Conservation (phyloP, 2,329 filamentous ascomycete genomes). For the Ceratocystis alfenasii region DNA sequence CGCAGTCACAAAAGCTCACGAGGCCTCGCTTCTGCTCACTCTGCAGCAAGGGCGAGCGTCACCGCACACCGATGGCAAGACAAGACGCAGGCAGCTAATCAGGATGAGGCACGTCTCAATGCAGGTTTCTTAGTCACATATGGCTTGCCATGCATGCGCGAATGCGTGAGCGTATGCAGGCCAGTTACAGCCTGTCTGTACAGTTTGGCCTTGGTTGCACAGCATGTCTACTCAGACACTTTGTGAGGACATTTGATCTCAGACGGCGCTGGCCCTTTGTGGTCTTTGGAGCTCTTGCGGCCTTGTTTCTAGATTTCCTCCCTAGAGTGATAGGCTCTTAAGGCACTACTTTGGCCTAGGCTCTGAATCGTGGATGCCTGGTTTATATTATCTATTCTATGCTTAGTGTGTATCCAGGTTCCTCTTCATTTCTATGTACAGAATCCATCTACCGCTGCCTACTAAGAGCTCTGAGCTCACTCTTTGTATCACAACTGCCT, state of each 20-base stretch:
- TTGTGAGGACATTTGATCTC: too few relatives aligned
- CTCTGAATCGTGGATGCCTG: too few relatives aligned
- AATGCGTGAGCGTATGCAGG: not conserved
- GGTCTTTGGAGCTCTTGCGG: not conserved
- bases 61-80: not conserved
- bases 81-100: not conserved
- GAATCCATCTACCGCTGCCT: conserved; percentile 19
- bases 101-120: not conserved
- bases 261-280: not conserved
- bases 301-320: too few relatives aligned
- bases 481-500: not conserved
- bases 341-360: too few relatives aligned
- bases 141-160: not conserved
- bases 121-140: not conserved
- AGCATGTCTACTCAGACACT: not conserved
- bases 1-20: not conserved
- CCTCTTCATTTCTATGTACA: not conserved
- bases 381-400: too few relatives aligned
- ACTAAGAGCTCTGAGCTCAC: not conserved
- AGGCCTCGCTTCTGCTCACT: not conserved
- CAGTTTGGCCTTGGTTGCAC: not conserved
- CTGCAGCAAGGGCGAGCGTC: not conserved
- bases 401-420: too few relatives aligned
- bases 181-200: not conserved
- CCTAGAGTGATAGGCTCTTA: too few relatives aligned